phyloP scores from a whole-genome alignment of 306 rosid species.

The Quercus parvula region DNA sequence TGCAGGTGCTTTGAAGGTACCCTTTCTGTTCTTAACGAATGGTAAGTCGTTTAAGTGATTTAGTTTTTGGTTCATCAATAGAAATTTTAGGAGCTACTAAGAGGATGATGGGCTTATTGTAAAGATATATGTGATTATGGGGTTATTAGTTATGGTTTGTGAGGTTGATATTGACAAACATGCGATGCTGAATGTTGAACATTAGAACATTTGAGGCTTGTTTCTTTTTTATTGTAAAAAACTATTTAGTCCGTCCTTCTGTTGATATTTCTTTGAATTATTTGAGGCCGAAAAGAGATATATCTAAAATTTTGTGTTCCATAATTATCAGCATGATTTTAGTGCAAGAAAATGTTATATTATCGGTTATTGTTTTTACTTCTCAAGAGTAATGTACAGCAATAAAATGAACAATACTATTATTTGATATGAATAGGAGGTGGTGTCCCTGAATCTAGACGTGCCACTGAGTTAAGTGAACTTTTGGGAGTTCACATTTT shows the following conservation, averaged over 20 bases:
- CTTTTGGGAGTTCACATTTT: constrained; percentile 29
- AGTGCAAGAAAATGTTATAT: not conserved
- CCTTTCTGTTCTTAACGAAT: constrained; percentile 34
- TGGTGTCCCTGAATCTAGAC: constrained; percentile 32
- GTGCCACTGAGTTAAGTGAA: constrained; percentile 27
- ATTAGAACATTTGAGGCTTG: not conserved
- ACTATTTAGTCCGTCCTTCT: not conserved
- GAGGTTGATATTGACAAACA: not conserved
- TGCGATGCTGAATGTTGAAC: accelerated
- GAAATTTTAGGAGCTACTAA: not conserved
- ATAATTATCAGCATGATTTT: not conserved
- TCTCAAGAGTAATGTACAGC: not conserved
- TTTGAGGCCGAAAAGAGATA: not conserved
- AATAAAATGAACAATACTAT: too few relatives aligned
- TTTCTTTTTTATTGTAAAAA: not conserved
- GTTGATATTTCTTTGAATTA: not conserved
- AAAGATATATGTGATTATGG: not conserved
- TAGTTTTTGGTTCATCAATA: not conserved
- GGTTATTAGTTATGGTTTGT: not conserved
- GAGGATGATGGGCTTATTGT: not conserved
- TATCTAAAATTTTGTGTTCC: not conserved
- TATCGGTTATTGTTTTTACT: not conserved
- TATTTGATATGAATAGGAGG: constrained; percentile 18
- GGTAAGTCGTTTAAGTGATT: constrained; percentile 8
- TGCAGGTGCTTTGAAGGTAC: constrained; percentile 28